phyloP scores from a whole-genome alignment of 192 early-diverging fungal species.

The Dissophora ornata region DNA sequence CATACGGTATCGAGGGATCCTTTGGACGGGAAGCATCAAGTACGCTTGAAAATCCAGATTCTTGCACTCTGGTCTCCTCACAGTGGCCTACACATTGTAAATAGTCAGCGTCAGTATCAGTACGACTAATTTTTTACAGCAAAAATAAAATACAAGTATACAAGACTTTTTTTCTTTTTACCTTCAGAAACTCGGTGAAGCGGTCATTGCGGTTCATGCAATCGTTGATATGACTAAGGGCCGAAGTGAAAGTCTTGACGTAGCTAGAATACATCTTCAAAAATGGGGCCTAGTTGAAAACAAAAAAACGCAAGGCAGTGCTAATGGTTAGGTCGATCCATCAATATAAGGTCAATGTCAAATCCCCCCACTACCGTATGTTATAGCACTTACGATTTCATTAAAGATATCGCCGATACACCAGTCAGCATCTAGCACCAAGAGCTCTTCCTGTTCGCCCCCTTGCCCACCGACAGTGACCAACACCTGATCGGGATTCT shows the following conservation, averaged over 20 bases:
- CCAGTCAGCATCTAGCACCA: slow-evolving; percentile 52
- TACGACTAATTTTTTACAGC: too few relatives aligned
- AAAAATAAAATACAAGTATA: too few relatives aligned
- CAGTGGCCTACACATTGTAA: slow-evolving; percentile 57
- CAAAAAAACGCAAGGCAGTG: too few relatives aligned
- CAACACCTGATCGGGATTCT: slow-evolving; percentile 35
- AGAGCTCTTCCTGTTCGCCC: slow-evolving; percentile 31
- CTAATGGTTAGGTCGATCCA: too few relatives aligned
- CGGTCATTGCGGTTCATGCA: slow-evolving; percentile 51
- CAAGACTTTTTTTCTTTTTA: too few relatives aligned
- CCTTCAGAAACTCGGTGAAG: slow-evolving; percentile 54
- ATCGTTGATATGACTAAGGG: slow-evolving; percentile 67
- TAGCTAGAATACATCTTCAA: slow-evolving; percentile 89
- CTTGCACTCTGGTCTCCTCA: slow-evolving; percentile 58
- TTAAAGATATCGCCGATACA: slow-evolving; percentile 81
- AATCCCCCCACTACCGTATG: too few relatives aligned
- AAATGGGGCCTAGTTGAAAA: slow-evolving; percentile 62
- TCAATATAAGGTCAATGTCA: too few relatives aligned
- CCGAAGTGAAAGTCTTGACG: slow-evolving; percentile 85
- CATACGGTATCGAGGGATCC: slow-evolving; percentile 89
- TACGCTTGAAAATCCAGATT: slow-evolving; percentile 78
- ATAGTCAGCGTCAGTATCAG: too few relatives aligned
- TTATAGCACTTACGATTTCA: slow-evolving; percentile 62
- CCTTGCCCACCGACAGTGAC: slow-evolving; percentile 37
- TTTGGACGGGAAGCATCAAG: slow-evolving; percentile 88